Evolutionary conservation across 306 rosid species (phyloP), one percentile per base, ranked within the genome.

Genomic region (Fragaria vesca): DNA sequence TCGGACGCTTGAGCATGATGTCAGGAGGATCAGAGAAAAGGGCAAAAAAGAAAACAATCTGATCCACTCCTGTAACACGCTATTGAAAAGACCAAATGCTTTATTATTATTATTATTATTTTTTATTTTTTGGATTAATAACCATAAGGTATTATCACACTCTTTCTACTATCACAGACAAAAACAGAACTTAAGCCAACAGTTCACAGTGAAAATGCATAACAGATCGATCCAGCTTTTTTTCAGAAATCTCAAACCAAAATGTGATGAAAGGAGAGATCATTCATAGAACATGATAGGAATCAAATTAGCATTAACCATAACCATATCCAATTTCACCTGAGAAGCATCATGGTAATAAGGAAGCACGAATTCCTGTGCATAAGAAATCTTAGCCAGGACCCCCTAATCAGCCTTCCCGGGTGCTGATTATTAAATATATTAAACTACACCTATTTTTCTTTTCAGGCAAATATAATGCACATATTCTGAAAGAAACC

Each of bases 361-460:
- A 83, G 90, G 87, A 87, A 83, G 84, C 87, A 73, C 88, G 55
- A 73, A 86, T 81, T 84, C 76, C 81, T 75, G 76, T 21, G 82
- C 84, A 81, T 21, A 17, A 69, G 85, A 76, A 76, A 79, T 80
- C 87, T 71, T 66, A 72, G 83, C 72, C 40, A 83, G 36, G 70
- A 85, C 82, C 83, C 79, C 93, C 86, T 78, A 74, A 83, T 88
- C 93, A 88, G 93, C 88, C 85, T 84, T 90, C 87, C 77, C 80
- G 81, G 87, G 85, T 86, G 91, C 18, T 66, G 58, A 76, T 88
- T 86, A 85, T 83, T 87, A 62, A 42, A 40, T 38, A 76, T 52
- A 81, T 77, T 71, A 71, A 72, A 76, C 78, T 63, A 73, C 20
- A 78, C 77, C 78, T 76, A 63, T 52, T 66, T 65, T 75, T 65